Conservation (phyloP, 192 early-diverging fungal species). For the Podila horticola region DNA sequence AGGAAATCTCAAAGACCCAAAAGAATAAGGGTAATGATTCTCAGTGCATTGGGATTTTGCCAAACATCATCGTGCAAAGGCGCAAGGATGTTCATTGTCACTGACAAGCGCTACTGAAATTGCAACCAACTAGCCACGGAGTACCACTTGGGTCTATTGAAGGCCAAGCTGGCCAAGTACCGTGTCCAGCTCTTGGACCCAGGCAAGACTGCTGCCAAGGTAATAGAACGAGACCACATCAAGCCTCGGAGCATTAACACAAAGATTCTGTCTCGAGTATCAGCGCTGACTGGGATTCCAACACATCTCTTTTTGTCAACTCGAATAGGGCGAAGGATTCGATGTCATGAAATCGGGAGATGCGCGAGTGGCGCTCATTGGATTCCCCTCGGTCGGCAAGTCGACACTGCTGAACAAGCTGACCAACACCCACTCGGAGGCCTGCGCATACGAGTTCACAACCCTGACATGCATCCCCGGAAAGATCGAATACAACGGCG, state of each 20-base stretch:
- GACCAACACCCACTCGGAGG: slow-evolving; percentile 92
- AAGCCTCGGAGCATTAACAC: not conserved
- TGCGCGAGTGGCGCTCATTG: slow-evolving; percentile 93
- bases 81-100: too few species aligned
- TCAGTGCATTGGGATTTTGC: not conserved
- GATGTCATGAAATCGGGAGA: slow-evolving; percentile 99
- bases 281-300: not conserved
- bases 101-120: too few species aligned
- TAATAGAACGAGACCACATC: not conserved
- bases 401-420: slow-evolving; percentile 94
- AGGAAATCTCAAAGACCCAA: slow-evolving; percentile 92
- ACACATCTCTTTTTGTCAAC: slow-evolving; percentile 14
- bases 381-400: slow-evolving; percentile 99
- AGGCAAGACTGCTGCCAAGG: slow-evolving; percentile 64
- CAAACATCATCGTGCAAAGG: not conserved
- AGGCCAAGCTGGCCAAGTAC: slow-evolving; percentile 93
- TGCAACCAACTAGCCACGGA: slow-evolving; percentile 75
- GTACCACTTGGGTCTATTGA: slow-evolving; percentile 97
- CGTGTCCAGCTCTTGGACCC: slow-evolving; percentile 82
- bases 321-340: slow-evolving; percentile 85
- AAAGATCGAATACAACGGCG: slow-evolving; percentile 95
- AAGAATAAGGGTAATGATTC: slow-evolving; percentile 91
- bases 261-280: too few species aligned
- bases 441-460: slow-evolving; percentile 94
- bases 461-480: slow-evolving; percentile 96